Evolutionary conservation across 805 yeast genomes (phyloP).

Genomic region (Saturnispora hagleri): DNA sequence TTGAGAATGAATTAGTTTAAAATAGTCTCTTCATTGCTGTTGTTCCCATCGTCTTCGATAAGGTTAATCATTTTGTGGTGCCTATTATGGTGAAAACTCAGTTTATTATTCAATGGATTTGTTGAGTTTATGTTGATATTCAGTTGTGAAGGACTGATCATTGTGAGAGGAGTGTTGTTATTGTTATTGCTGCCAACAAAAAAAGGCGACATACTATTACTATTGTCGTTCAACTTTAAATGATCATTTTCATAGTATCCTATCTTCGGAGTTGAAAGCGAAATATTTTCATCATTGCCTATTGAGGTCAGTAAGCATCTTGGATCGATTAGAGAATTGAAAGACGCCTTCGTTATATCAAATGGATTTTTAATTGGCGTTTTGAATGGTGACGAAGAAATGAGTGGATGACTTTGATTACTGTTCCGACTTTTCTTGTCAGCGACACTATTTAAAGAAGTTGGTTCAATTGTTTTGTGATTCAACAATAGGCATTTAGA

Average conservation of each 20-base stretch:
- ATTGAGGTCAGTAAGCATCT: background rate
- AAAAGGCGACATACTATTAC: background rate
- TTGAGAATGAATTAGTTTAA: background rate
- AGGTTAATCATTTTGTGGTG: background rate
- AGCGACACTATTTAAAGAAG: background rate
- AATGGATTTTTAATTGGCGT: background rate
- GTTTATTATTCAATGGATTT: background rate
- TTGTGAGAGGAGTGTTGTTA: background rate
- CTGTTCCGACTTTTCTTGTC: background rate
- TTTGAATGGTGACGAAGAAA: conserved; percentile 4
- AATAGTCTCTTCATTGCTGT: background rate
- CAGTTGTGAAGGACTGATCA: conserved; percentile 2
- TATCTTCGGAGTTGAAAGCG: background rate
- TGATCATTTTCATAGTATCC: background rate
- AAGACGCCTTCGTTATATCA: background rate
- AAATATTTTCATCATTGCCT: background rate
- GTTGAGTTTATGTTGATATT: conserved; percentile 1
- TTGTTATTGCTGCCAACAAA: background rate
- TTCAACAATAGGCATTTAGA: background rate
- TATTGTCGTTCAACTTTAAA: background rate
- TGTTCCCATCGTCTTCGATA: background rate
- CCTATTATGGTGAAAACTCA: background rate
- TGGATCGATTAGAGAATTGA: conserved; percentile 1
- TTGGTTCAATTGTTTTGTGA: background rate
- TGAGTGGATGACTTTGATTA: background rate